phyloP scores from a whole-genome alignment of 164 flowering plant species.

The Cinnamomum micranthum region DNA sequence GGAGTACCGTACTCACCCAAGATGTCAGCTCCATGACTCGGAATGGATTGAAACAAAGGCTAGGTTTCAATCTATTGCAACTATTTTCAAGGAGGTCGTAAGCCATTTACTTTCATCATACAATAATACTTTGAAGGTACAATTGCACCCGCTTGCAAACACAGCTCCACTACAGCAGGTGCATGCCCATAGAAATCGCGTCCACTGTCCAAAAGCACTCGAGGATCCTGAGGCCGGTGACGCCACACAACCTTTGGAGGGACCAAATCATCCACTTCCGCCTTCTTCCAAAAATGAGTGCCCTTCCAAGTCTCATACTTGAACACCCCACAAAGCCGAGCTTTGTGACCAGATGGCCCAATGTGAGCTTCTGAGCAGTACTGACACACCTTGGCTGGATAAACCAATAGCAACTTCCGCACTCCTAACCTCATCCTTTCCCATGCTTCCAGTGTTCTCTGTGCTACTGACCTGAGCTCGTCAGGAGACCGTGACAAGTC shows the following conservation, averaged over 20 bases:
- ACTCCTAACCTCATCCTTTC: conserved; percentile 67
- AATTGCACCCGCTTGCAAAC: conserved; percentile 63
- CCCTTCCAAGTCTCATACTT: conserved; percentile 76
- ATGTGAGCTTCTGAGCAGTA: conserved; percentile 89
- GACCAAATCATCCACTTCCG: conserved; percentile 71
- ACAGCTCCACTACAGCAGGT: conserved; percentile 82
- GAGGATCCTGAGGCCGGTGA: conserved; percentile 78
- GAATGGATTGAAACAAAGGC: too few relatives aligned
- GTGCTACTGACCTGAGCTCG: conserved; percentile 38
- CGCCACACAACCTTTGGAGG: conserved; percentile 78
- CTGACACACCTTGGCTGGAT: conserved; percentile 76
- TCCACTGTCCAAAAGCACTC: conserved; percentile 52
- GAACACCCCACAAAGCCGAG: conserved; percentile 82
- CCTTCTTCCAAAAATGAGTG: conserved; percentile 82
- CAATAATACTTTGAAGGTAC: conserved; percentile 50
- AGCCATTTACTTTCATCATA: conserved; percentile 79
- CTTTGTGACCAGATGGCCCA: conserved; percentile 85
- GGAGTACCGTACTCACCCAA: too few relatives aligned
- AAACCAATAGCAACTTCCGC: conserved; percentile 57
- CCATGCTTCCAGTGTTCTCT: conserved; percentile 74
- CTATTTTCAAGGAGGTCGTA: conserved; percentile 20
- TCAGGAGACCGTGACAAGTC: conserved; percentile 20
- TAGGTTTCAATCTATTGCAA: too few relatives aligned
- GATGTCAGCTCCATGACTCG: too few relatives aligned
- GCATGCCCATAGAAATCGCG: conserved; percentile 80